Evolutionary conservation across 768 basidiomycete genomes (phyloP).

Genomic region (Termitomyces sp.): DNA sequence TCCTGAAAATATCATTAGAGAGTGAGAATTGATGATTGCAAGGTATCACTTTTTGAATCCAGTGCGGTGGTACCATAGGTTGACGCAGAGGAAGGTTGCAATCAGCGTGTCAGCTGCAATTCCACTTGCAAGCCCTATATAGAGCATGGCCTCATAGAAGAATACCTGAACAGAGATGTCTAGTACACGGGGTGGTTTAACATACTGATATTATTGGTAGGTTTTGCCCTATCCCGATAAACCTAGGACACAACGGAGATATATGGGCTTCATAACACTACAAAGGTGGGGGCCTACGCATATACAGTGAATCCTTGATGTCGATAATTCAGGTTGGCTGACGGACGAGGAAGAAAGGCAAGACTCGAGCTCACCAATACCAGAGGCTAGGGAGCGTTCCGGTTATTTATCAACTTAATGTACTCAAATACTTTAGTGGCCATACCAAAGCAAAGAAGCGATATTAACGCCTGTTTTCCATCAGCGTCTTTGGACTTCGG

Average conservation of each 20-base stretch:
- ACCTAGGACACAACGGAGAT: background rate
- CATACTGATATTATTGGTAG: background rate
- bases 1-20: background rate
- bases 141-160: background rate
- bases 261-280: background rate
- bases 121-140: slow-evolving; percentile 7
- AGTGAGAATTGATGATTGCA: too few relatives aligned
- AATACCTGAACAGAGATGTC: background rate
- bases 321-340: background rate
- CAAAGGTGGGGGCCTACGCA: background rate
- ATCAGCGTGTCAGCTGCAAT: slow-evolving; percentile 10
- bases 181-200: background rate
- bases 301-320: background rate
- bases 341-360: background rate
- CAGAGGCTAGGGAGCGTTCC: background rate
- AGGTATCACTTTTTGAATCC: slow-evolving; percentile 6
- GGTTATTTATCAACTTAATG: background rate
- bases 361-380: background rate
- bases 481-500: background rate
- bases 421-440: background rate
- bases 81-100: slow-evolving; percentile 7
- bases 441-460: background rate
- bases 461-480: background rate
- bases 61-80: background rate
- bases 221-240: background rate